Percentiles rank a stretch among this genome's conserved stretches.
phyloP scores from a whole-genome alignment of 2,329 filamentous ascomycete genomes.

The Lanzia echinophila region DNA sequence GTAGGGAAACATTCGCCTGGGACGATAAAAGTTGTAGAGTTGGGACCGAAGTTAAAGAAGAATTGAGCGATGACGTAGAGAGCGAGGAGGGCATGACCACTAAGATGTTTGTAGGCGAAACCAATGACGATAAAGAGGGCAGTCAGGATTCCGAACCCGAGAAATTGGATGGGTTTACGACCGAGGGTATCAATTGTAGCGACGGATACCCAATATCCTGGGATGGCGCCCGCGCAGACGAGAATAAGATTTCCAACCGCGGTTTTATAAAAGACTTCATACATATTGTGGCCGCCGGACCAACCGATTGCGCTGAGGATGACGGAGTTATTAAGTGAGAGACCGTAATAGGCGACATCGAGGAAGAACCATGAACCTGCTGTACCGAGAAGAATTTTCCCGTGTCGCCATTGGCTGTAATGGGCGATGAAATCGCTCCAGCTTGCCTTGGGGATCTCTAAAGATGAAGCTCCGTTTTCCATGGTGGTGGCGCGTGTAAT shows the following conservation, averaged over 20 bases:
- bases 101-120: slow-evolving; percentile 49
- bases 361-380: slow-evolving; percentile 81
- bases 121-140: slow-evolving; percentile 57
- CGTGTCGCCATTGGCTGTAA: slow-evolving; percentile 66
- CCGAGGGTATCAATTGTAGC: slow-evolving; percentile 69
- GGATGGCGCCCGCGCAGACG: slow-evolving; percentile 69
- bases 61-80: slow-evolving; percentile 61
- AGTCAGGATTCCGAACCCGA: slow-evolving; percentile 55
- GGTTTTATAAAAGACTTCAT: slow-evolving; percentile 62
- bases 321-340: slow-evolving; percentile 68
- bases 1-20: slow-evolving; percentile 54
- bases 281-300: slow-evolving; percentile 55
- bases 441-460: slow-evolving; percentile 58
- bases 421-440: slow-evolving; percentile 65
- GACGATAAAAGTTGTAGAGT: slow-evolving; percentile 46
- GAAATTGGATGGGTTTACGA: slow-evolving; percentile 69
- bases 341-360: slow-evolving; percentile 48
- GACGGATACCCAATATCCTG: slow-evolving; percentile 75
- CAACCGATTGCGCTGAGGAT: slow-evolving; percentile 70
- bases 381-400: slow-evolving; percentile 67
- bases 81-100: slow-evolving; percentile 45
- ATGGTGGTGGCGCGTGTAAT: too few species aligned
- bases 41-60: slow-evolving; percentile 54
- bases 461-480: too few species aligned
- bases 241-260: slow-evolving; percentile 74